phyloP scores from a whole-genome alignment of 257 asterid genomes.

The Solanum medicagineum region DNA sequence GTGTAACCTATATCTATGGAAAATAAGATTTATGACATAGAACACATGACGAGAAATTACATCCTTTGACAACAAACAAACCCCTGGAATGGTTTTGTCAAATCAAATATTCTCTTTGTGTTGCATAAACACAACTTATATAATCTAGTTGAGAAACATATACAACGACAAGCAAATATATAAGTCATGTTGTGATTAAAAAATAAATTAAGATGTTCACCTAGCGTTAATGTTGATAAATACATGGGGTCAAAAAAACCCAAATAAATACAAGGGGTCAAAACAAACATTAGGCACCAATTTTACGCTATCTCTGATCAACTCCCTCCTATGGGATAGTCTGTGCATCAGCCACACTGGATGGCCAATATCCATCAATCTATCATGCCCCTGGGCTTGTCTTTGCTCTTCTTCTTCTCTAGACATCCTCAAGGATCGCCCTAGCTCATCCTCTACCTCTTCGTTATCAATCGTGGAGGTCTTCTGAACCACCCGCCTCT shows the following conservation, averaged over 20 bases:
- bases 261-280: too few species aligned
- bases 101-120: not conserved
- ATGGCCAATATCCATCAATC: too few species aligned
- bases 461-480: too few species aligned
- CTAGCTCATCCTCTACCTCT: too few species aligned
- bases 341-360: too few species aligned
- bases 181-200: not conserved
- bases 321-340: too few species aligned
- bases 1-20: not conserved
- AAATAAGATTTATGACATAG: not conserved
- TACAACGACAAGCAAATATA: not conserved
- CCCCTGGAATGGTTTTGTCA: not conserved
- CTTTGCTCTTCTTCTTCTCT: too few species aligned
- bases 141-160: not conserved
- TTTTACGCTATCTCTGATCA: too few species aligned
- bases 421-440: too few species aligned
- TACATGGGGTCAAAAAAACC: not conserved
- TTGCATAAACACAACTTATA: not conserved
- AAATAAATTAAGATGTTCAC: not conserved
- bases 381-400: too few species aligned
- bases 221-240: not conserved
- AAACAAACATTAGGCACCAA: too few species aligned
- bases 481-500: too few species aligned
- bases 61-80: not conserved
- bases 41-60: not conserved